These are phyloP conservation scores for Baorangia bicolor DNA, from an alignment of 768 basidiomycete species.

Conservation along the genomic window DNA sequence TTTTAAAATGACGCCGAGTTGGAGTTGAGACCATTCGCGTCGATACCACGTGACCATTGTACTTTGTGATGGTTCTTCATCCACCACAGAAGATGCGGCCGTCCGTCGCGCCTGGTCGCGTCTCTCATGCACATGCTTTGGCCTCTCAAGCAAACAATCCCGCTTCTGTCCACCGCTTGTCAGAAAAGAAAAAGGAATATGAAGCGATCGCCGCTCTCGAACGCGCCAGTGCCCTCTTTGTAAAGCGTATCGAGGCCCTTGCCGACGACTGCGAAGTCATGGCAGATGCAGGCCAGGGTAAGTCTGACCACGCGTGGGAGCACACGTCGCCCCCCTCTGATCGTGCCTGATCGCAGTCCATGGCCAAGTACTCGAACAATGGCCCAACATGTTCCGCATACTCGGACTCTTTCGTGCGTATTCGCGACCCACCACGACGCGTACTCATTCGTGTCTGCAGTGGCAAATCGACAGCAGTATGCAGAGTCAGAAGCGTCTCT, in stretches of 20 bases:
- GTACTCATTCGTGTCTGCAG: slow-evolving; percentile 30
- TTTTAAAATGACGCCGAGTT: neutral
- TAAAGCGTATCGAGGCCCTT: slow-evolving; percentile 65
- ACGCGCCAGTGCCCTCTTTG: slow-evolving; percentile 57
- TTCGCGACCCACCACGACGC: neutral
- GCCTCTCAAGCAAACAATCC: slow-evolving; percentile 41
- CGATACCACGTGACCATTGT: slow-evolving; percentile 15
- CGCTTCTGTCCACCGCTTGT: slow-evolving; percentile 52
- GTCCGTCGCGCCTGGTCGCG: slow-evolving; percentile 51
- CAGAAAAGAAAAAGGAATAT: slow-evolving; percentile 80
- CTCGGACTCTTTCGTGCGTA: slow-evolving; percentile 64
- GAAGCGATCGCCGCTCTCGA: slow-evolving; percentile 76
- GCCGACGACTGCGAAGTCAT: slow-evolving; percentile 74
- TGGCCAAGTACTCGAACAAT: slow-evolving; percentile 75
- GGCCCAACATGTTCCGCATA: slow-evolving; percentile 83
- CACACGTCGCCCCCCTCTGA: neutral
- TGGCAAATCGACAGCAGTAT: slow-evolving; percentile 45
- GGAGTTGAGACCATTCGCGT: slow-evolving; percentile 13
- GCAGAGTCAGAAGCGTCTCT: slow-evolving; percentile 26
- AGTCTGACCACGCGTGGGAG: neutral
- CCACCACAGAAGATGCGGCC: slow-evolving; percentile 45
- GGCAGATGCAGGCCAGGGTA: slow-evolving; percentile 75
- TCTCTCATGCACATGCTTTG: slow-evolving; percentile 44
- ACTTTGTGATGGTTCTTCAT: neutral
- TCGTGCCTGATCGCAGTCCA: slow-evolving; percentile 46